phyloP scores from a whole-genome alignment of 805 yeast genomes.

The Sugiyamaella marilandica region DNA sequence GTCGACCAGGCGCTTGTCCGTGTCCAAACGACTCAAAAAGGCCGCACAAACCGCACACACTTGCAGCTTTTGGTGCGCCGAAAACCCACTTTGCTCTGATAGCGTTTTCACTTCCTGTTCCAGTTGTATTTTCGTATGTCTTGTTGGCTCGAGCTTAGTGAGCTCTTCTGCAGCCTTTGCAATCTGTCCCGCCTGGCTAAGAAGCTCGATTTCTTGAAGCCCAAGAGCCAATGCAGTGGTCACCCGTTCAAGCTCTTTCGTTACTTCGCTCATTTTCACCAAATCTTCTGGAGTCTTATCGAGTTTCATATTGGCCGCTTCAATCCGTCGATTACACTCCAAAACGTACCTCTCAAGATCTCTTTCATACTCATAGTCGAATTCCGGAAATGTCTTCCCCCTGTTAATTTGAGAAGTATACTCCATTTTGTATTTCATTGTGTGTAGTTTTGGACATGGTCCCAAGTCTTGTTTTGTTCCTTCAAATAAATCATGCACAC shows the following conservation, averaged over 20 bases:
- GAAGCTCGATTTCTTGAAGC: conserved; percentile 57
- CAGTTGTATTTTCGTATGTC: conserved; percentile 45
- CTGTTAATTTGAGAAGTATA: conserved; percentile 40
- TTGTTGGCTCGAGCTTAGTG: conserved; percentile 42
- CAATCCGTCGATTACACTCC: conserved; percentile 64
- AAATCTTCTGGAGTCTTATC: conserved; percentile 74
- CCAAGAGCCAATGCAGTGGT: conserved; percentile 62
- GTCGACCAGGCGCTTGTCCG: conserved; percentile 81
- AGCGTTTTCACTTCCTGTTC: conserved; percentile 55
- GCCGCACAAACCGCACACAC: conserved; percentile 91
- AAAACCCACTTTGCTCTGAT: conserved; percentile 71
- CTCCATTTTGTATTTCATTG: conserved; percentile 66
- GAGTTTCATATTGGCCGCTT: conserved; percentile 56
- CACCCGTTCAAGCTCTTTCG: conserved; percentile 33
- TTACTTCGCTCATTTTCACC: conserved; percentile 36
- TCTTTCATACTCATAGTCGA: conserved; percentile 43
- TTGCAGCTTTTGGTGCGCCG: conserved; percentile 85
- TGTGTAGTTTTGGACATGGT: conserved; percentile 68
- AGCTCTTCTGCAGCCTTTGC: conserved; percentile 41
- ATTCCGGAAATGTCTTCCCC: conserved; percentile 42
- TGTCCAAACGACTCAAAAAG: conserved; percentile 76
- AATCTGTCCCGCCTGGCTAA: conserved; percentile 47
- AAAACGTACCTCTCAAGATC: conserved; percentile 51
- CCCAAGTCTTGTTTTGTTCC: conserved; percentile 84
- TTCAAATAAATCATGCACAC: conserved; percentile 78